Evolutionary conservation across 345 rosid species (phyloP), one percentile per base, ranked within the genome.

Genomic region (Cardamine occulta): DNA sequence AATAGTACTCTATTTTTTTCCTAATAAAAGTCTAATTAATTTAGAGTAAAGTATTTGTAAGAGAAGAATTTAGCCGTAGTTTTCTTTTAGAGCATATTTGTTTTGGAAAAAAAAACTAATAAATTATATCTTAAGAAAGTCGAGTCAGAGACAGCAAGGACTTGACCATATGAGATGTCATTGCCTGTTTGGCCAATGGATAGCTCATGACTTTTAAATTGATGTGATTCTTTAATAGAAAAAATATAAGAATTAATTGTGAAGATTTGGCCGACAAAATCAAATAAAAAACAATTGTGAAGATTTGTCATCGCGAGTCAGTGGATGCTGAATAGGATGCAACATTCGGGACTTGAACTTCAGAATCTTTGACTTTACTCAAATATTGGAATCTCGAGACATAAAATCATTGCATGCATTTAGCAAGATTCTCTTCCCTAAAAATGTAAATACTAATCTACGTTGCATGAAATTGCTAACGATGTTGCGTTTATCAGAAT

Each of bases 281-380:
- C 1, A 21, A 21, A 21, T 21, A 21, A 21, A 21, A 21, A 21
- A 21, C 23, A 21, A 21, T 21, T 21, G 23, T 21, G 21, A 40
- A n/a, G 64, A 51, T 39, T 60, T 75, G 54, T 39, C 45, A 51
- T 12, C 28, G 45, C 29, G n/a, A 14, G 74, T 76, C 74, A 63
- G 74, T 76, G 74, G 74, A 62, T 61, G 59, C n/a, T 69, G 74
- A 54, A 69, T 69, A 3, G 39, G 74, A 69, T 61, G 39, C 56
- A 52, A 61, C 79, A 53, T 26, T 66, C 15, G 3, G 3, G 31
- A 75, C 68, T 31, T 42, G 6, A 62, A 31, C 54, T 23, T 37
- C 3, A 42, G 75, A 69, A 76, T 76, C 74, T 76, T 75, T 75
- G 79, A 75, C 79, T 75, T 75, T 68, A 39, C 69, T 68, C 47